These are phyloP conservation scores for Quercus mongolica DNA, from an alignment of 306 rosid genomes.

Conservation along the genomic window DNA sequence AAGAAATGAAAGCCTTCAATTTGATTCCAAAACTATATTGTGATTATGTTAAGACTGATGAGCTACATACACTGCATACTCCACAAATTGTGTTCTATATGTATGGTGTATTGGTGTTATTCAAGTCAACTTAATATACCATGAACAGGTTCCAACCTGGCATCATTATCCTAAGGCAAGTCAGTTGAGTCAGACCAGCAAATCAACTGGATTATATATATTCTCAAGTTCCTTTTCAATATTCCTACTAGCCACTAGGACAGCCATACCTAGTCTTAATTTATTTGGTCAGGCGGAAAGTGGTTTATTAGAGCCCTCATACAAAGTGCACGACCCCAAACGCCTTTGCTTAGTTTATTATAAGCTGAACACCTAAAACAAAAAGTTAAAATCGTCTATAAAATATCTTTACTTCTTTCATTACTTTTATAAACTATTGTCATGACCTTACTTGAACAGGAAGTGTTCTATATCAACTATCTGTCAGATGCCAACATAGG, in stretches of 20 bases:
- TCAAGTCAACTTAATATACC: background rate
- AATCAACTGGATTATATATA: background rate
- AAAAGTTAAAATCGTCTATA: background rate
- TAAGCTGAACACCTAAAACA: background rate
- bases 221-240: background rate
- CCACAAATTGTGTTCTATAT: background rate
- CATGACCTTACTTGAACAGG: too few relatives aligned
- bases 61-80: background rate
- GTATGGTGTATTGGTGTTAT: background rate
- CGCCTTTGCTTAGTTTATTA: too few relatives aligned
- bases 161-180: background rate
- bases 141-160: slow-evolving; percentile 12
- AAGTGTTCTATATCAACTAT: background rate
- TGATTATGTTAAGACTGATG: background rate
- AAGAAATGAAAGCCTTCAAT: slow-evolving; percentile 12
- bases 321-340: too few relatives aligned
- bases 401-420: background rate
- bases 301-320: too few relatives aligned
- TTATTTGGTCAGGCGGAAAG: too few relatives aligned
- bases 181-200: too few relatives aligned
- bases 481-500: background rate
- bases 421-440: background rate
- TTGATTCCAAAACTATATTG: background rate
- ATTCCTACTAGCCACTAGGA: background rate
- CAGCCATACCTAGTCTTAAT: too few relatives aligned